Evolutionary conservation across 2,329 filamentous ascomycete genomes (phyloP), one percentile per base, ranked within the genome.

Genomic region (Sphaerulina populicola): DNA sequence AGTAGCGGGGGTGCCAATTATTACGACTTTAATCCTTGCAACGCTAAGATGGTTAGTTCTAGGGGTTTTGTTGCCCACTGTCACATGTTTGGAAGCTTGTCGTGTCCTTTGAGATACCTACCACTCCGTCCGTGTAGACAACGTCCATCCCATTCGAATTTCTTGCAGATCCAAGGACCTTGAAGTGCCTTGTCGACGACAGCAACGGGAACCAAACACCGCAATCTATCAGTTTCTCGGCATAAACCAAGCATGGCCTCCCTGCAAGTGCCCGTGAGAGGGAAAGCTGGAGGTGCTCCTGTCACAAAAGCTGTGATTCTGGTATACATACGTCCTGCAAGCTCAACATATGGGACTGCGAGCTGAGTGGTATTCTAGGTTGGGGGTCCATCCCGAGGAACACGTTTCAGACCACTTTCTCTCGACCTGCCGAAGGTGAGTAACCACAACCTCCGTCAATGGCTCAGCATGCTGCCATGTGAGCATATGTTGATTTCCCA

Each of bases 301-400:
- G 78, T 83, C 60, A 95, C 90, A 68, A 97, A 96, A 75, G 91
- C 91, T 62, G 85, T 96, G 62, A 95, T 97, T 72, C 76, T 97
- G 77, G 90, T 95, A 78, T 66, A 77, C 23, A 29, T 14, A 30
- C 30, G 12, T 29, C 33, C n/a, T 29, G 29, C 21, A 29, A 11
- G 29, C 15, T 7, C 23, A 21, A 40, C 23, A 36, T 31, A 18
- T 29, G 47, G 15, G 3, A 37, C 39, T 33, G 38, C 30, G 30
- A 49, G 40, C 39, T 49, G 40, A 49, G 23, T 11, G 43, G 27
- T 15, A 27, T 29, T 15, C 31, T 57, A 96, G 90, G 91, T 97
- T 66, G 91, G 91, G 60, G 91, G 93, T 55, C 90, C 93, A 50
- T 96, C 90, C 53, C 82, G 93, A 77, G 93, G 93, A 69, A 98